Conservation (phyloP, 2,329 filamentous ascomycete species). For the Neurospora sp. region DNA sequence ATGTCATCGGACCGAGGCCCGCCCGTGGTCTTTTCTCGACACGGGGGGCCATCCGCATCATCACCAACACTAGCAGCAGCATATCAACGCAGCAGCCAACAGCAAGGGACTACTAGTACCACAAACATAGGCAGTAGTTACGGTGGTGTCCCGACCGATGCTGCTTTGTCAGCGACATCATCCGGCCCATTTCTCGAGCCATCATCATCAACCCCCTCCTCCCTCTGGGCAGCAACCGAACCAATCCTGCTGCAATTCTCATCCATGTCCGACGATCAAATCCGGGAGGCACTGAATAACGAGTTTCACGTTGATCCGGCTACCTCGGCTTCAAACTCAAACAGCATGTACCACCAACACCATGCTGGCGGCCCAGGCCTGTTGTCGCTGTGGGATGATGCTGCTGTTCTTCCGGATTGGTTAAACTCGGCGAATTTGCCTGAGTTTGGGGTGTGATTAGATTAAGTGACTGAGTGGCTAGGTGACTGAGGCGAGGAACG, state of each 20-base stretch:
- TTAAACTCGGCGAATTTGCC: slow-evolving; percentile 37
- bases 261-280: slow-evolving; percentile 60
- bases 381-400: slow-evolving; percentile 42
- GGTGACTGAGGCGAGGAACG: not conserved
- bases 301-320: slow-evolving; percentile 43
- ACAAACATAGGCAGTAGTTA: not conserved
- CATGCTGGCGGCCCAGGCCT: not conserved
- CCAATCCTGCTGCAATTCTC: slow-evolving; percentile 47
- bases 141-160: not conserved
- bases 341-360: slow-evolving; percentile 31
- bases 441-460: slow-evolving; percentile 28
- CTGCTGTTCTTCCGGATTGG: slow-evolving; percentile 45
- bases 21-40: slow-evolving; percentile 9
- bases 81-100: not conserved
- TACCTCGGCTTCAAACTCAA: not conserved
- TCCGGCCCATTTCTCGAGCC: slow-evolving; percentile 6
- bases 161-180: not conserved
- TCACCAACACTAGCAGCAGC: not conserved
- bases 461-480: slow-evolving; percentile 1
- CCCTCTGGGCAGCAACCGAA: slow-evolving; percentile 32
- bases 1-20: not conserved
- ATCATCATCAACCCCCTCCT: slow-evolving; percentile 14
- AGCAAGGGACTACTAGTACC: not conserved
- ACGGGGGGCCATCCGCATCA: slow-evolving; percentile 1
- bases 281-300: slow-evolving; percentile 53